Evolutionary conservation across 2,329 filamentous ascomycete species (phyloP).

Genomic region (Pseudogymnoascus destructans): DNA sequence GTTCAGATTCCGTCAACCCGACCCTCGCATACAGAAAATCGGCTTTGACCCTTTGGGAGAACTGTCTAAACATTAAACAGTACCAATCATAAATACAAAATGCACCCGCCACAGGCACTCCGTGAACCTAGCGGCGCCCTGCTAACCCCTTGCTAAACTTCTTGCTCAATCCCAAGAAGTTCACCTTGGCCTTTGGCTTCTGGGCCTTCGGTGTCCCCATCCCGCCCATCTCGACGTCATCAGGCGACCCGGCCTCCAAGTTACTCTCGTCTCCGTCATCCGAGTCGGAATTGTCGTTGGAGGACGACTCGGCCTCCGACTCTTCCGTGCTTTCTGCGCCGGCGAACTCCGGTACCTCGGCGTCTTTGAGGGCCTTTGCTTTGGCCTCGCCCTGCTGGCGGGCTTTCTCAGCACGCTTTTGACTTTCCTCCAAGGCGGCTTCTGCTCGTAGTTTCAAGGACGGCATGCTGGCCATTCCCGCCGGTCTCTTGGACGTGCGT

Average conservation of each 20-base stretch:
- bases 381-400: background rate
- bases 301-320: background rate
- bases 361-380: background rate
- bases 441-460: background rate
- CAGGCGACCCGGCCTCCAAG: background rate
- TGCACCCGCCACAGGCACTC: background rate
- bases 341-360: background rate
- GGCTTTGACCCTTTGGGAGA: background rate
- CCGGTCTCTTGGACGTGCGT: background rate
- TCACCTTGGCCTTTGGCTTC: conserved; percentile 7
- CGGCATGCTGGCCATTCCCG: background rate
- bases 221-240: background rate
- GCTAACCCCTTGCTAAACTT: background rate
- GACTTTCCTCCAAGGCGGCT: background rate
- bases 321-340: background rate
- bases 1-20: background rate
- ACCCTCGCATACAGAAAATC: background rate
- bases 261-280: conserved; percentile 5
- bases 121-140: background rate
- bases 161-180: background rate
- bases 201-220: background rate
- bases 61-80: background rate
- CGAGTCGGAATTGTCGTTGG: background rate
- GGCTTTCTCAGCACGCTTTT: background rate
- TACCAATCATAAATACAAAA: background rate